A percentile compares a stretch with the other conserved stretches of the same genome.
These are phyloP conservation scores for Poa annua DNA, from an alignment of 176 grass and related monocot species.

Conservation along the genomic window DNA sequence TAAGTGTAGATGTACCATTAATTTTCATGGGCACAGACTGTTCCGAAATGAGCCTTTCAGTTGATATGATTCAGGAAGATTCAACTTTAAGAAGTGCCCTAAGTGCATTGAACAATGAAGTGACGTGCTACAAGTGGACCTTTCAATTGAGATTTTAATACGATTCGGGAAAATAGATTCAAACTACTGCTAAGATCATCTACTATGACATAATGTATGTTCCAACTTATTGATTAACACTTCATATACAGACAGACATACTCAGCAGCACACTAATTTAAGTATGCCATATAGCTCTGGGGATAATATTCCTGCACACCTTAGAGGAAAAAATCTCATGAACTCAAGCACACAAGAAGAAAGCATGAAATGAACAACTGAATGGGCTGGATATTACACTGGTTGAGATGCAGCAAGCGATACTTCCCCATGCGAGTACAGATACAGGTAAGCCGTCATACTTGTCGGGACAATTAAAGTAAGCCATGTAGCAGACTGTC, in stretches of 20 bases:
- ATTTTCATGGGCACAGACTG: not conserved
- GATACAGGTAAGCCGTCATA: conserved; percentile 95
- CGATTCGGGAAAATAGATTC: no score
- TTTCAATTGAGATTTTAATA: no score
- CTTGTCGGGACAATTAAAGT: conserved; percentile 92
- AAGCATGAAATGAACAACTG: conserved; percentile 30
- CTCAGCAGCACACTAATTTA: not conserved
- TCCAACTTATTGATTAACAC: not conserved
- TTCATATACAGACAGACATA: not conserved
- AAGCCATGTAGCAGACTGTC: conserved; percentile 92
- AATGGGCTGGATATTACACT: conserved; percentile 74
- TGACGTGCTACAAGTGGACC: not conserved
- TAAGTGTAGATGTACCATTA: not conserved
- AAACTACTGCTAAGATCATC: not conserved
- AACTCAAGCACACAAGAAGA: conserved; percentile 16
- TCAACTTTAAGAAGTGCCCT: not conserved
- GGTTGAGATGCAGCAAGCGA: conserved; percentile 92
- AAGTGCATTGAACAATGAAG: not conserved
- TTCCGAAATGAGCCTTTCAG: not conserved
- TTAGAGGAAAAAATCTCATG: conserved; percentile 1
- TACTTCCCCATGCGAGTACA: conserved; percentile 97
- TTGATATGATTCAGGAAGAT: conserved; percentile 5
- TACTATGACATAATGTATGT: not conserved
- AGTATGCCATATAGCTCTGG: conserved; percentile 9
- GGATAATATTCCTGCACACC: not conserved